Conservation (phyloP, 768 basidiomycete genomes). For the Trametes gibbosa region DNA sequence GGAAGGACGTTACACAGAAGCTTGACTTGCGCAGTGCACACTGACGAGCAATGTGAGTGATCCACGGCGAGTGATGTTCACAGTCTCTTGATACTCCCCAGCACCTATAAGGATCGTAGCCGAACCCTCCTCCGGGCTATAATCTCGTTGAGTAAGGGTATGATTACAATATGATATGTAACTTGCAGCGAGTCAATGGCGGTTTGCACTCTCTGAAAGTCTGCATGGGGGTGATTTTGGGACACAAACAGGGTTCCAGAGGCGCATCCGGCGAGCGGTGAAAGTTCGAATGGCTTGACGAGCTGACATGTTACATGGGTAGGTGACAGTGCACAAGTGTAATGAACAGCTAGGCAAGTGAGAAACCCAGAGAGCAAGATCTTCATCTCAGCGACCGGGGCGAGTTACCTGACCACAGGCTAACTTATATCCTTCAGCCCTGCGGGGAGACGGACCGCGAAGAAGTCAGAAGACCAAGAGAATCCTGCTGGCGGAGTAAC, state of each 20-base stretch:
- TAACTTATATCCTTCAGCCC: background rate
- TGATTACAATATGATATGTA: background rate
- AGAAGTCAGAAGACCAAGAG: background rate
- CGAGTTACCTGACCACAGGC: background rate
- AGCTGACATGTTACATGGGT: conserved; percentile 49
- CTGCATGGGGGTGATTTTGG: conserved; percentile 40
- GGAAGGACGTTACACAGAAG: background rate
- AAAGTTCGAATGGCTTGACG: conserved; percentile 39
- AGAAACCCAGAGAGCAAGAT: background rate
- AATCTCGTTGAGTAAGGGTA: background rate
- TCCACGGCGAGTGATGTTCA: conserved; percentile 53
- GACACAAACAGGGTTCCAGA: conserved; percentile 61
- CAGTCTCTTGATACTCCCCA: conserved; percentile 58
- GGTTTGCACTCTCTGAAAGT: conserved; percentile 50
- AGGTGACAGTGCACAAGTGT: conserved; percentile 40
- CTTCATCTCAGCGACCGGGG: too few relatives aligned
- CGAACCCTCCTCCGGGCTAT: conserved; percentile 40
- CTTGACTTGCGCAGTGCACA: background rate
- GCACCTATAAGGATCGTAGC: conserved; percentile 53
- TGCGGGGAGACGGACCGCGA: background rate
- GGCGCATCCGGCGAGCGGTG: conserved; percentile 53
- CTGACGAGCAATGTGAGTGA: conserved; percentile 56
- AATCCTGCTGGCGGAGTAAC: background rate
- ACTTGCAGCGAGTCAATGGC: conserved; percentile 56
- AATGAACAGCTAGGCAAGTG: background rate